Percentiles rank a stretch among this genome's conserved stretches.
Conservation (phyloP, 2,329 filamentous ascomycete species). For the Triangularia setosa region DNA sequence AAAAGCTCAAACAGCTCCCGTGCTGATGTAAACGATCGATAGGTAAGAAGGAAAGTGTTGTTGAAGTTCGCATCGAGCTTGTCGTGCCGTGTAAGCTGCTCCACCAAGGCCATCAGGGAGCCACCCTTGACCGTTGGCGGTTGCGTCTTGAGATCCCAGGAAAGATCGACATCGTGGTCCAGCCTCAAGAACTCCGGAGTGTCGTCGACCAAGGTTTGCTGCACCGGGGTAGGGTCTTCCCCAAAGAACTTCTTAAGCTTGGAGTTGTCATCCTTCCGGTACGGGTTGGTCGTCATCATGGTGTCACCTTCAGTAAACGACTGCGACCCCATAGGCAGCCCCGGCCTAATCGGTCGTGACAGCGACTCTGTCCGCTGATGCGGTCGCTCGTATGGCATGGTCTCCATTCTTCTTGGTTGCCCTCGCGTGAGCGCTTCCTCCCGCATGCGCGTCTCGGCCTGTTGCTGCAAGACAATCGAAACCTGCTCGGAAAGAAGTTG, state of each 20-base stretch:
- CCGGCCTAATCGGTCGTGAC: slow-evolving; percentile 42
- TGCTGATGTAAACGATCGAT: slow-evolving; percentile 89
- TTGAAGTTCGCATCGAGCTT: slow-evolving; percentile 94
- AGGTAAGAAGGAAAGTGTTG: slow-evolving; percentile 95
- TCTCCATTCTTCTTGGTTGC: slow-evolving; percentile 54
- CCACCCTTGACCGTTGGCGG: slow-evolving; percentile 80
- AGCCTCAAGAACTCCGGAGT: slow-evolving; percentile 79
- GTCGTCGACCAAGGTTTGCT: slow-evolving; percentile 58
- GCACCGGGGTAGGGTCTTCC: slow-evolving; percentile 54
- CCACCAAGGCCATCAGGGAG: slow-evolving; percentile 81
- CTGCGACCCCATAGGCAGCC: slow-evolving; percentile 48
- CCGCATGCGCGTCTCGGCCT: slow-evolving; percentile 41
- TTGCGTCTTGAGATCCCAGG: slow-evolving; percentile 79
- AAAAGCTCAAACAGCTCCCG: slow-evolving; percentile 89
- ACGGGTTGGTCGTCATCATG: slow-evolving; percentile 41
- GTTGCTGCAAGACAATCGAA: slow-evolving; percentile 51
- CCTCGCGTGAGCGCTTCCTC: slow-evolving; percentile 47
- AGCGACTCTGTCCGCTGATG: slow-evolving; percentile 57
- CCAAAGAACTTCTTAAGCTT: slow-evolving; percentile 66
- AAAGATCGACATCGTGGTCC: slow-evolving; percentile 83
- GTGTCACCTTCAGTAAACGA: slow-evolving; percentile 62
- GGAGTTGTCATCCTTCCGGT: slow-evolving; percentile 57
- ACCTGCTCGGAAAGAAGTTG: slow-evolving; percentile 83
- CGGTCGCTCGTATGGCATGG: slow-evolving; percentile 51
- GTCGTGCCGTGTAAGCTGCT: slow-evolving; percentile 93